Percentiles rank a stretch among this genome's conserved stretches.
These are phyloP conservation scores for Aspergillus flavus DNA, from an alignment of 2,329 filamentous ascomycete genomes.

Conservation along the genomic window DNA sequence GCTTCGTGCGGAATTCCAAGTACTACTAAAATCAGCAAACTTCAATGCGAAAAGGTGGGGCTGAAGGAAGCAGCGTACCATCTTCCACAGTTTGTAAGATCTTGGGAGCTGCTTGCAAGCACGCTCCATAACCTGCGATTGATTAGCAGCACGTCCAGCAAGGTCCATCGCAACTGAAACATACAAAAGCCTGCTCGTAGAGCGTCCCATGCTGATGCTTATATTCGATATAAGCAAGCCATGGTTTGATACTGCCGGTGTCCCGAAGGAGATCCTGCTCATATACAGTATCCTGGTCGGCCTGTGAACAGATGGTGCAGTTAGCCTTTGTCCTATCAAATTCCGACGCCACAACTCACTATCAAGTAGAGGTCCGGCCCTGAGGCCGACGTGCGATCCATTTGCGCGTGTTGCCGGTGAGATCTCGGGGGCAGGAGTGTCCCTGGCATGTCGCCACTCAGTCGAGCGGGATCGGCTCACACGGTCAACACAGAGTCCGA, in stretches of 20 bases:
- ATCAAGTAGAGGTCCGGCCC: constrained; percentile 50
- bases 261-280: constrained; percentile 94
- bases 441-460: constrained; percentile 53
- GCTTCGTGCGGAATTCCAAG: constrained; percentile 78
- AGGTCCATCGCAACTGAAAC: constrained; percentile 16
- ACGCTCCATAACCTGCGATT: constrained; percentile 72
- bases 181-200: constrained; percentile 79
- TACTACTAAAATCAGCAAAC: constrained; percentile 59
- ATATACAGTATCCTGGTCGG: constrained; percentile 89
- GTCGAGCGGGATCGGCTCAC: constrained; percentile 38
- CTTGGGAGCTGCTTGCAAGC: constrained; percentile 87
- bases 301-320: constrained; percentile 53
- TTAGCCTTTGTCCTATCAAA: constrained; percentile 30
- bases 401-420: constrained; percentile 46
- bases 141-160: constrained; percentile 12
- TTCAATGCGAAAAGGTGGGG: constrained; percentile 9
- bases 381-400: constrained; percentile 45
- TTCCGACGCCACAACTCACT: constrained; percentile 34
- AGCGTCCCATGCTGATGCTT: constrained; percentile 84
- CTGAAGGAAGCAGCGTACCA: constrained; percentile 56
- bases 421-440: constrained; percentile 51
- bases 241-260: constrained; percentile 83
- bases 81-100: constrained; percentile 98
- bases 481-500: constrained; percentile 31
- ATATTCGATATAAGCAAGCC: constrained; percentile 91